Base-by-base conservation (phyloP, 306 rosid species). In the Calophaca sinica region DNA sequence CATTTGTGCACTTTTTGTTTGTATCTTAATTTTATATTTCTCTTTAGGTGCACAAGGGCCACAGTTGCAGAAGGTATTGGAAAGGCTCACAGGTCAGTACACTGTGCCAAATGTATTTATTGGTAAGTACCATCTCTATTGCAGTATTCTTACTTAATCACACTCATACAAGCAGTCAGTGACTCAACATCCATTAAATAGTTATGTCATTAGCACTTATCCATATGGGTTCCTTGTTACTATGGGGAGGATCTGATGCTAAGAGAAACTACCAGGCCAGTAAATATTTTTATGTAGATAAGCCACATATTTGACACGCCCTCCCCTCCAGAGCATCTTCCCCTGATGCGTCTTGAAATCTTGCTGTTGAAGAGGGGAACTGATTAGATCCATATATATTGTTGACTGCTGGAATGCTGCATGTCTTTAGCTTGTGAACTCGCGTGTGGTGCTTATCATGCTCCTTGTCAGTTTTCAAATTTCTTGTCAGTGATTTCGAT, bases 31-130 rank as follows among this genome's bases (percentile, higher is more conserved):
- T 45, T 46, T 61, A 2, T 73, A 42, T 65, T 60, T 79, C 50
- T 58, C 62, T 79, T 67, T 85, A 94, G 99, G 96, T 84, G 86
- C 93, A 73, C 99, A 94, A 85, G 99, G 99, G 75, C 97, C 97
- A 15, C 97, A 94, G 75, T 54, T 94, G 81, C 99, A 94, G 71
- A 92, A 92, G 85, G 76, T 80, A 29, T 84, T 94, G 80, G 96
- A 92, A 84, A 85, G 96, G 87, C 82, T 94, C 68, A 94, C 99
- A 5, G 99, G 97, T 15, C 99, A 94, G 68, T 77, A 83, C 76
- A 94, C 99, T 11, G 99, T 94, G 28, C 99, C 99, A n/a, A 94
- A 94, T 85, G 97, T 94, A 41, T 94, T 94, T 61, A 84, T 94
- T 42, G 99, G 99, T 94, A 32, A 75, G 20, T 49, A 61, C 77